Evolutionary conservation across 495 filamentous ascomycete genomes (phyloP), one percentile per base, ranked within the genome.

Genomic region (Hypoxylon crocopeplum): DNA sequence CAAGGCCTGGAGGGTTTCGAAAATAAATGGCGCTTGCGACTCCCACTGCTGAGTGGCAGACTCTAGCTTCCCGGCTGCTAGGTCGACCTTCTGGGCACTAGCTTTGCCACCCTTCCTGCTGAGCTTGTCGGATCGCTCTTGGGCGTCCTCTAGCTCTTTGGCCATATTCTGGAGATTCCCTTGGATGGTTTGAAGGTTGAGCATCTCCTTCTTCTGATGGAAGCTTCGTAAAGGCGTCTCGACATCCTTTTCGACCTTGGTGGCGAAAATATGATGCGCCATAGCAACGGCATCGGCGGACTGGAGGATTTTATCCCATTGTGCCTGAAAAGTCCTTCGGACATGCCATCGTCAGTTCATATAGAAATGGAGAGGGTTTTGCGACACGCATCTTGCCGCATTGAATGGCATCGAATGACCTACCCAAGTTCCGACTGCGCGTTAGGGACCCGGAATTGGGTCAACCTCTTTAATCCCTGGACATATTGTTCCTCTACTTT

Each of bases 21-120:
- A 98, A 49, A 97, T 88, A 73, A 90, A 98, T 5, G 95, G 95
- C 27, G 95, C 91, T 69, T 96, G 90, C 7, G 94, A 95, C 27
- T 97, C 88, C 95, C 95, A 99, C 71, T 96, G 89, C 56, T 87
- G 83, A 41, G 76, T 84, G 3, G 92, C 88, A 61, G 84, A 86
- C 44, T 96, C 89, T 11, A 94, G 82, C 37, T 88, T 85, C 10
- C 86, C 76, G 0, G 86, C 77, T 3, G 93, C 94, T 45, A 79
- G 80, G 7, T 93, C 89, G 32, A 96, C 84, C 72, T 91, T 96
- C 30, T 86, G 85, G n/a, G 86, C 74, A 38, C 86, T 88, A 19
- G 89, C 89, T 69, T 90, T 93, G 19, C 84, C 82, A 30, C 90
- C 91, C 70, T 90, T 93, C 39, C 82, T 88, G 67, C 75, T 86